Base-by-base conservation (phyloP, 192 early-diverging fungal genomes). In the Coemansia sp. region DNA sequence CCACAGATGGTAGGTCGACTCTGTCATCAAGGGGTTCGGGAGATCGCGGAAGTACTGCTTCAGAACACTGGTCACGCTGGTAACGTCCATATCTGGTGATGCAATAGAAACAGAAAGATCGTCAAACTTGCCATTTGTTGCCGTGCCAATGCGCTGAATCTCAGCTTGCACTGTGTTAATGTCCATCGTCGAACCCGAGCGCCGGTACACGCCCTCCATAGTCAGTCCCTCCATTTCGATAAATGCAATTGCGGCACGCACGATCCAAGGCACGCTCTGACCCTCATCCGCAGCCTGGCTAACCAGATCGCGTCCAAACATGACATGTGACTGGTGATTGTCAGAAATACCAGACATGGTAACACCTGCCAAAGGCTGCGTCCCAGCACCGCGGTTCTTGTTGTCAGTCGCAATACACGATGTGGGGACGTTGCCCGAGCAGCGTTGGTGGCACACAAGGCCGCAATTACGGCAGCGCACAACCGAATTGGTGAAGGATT, bases 41-140 rank as follows among this genome's bases (percentile, higher is more conserved):
- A 93, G 66, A 50, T 88, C 87, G 50, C 92, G 84, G 54, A 93
- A 85, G 63, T 92, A 93, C 75, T 93, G 90, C 70, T 92, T 93
- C 27, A 93, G 75, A 24, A 93, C 84, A 62, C 88, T 88, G 0
- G 92, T 93, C n/a, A 91, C 85, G 39, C 88, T 89, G 52, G 88
- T 86, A 30, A 93, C 89, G 64, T 93, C 92, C 69, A 71, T 72
- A 17, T 70, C 70, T 1, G 67, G 21, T 0, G 67, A 19, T 4
- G 79, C 79, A 30, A 76, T 76, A 4, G 66, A 14, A 6, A 30
- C 58, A 19, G 32, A 11, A 10, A 54, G 36, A 24, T 86, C 70
- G 51, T 74, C 71, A 5, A 83, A 81, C 54, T 82, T 78, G 59
- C 83, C 76, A 17, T 83, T 61, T 21, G 87, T 85, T 0, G 85